Evolutionary conservation across 306 rosid genomes (phyloP).

Genomic region (Pterocarpus santalinus): DNA sequence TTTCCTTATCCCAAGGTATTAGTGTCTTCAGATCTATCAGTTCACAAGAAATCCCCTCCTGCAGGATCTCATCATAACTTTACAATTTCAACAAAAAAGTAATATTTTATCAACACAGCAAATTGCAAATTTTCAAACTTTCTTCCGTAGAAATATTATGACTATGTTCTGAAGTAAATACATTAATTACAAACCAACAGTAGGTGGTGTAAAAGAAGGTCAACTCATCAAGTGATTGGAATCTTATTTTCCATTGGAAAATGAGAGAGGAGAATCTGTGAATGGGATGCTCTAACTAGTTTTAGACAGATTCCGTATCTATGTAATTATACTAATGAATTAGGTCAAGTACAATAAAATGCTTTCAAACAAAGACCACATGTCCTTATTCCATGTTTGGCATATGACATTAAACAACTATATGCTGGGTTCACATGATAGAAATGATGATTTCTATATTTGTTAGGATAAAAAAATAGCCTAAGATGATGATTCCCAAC

Average conservation of each 20-base stretch:
- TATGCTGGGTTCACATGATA: neutral
- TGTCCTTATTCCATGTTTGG: neutral
- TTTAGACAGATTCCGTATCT: slow-evolving; percentile 1
- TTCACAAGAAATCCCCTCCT: slow-evolving; percentile 98
- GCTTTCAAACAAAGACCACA: neutral
- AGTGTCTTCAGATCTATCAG: slow-evolving; percentile 91
- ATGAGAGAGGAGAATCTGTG: neutral
- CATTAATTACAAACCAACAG: neutral
- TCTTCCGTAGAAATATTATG: neutral
- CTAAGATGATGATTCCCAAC: neutral
- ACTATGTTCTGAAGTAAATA: neutral
- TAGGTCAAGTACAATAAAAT: neutral
- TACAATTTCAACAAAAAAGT: slow-evolving; percentile 12
- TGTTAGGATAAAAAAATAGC: neutral
- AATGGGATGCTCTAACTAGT: slow-evolving; percentile 17
- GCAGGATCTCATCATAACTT: slow-evolving; percentile 45
- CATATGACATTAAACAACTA: neutral
- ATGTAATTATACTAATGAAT: neutral
- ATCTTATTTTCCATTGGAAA: slow-evolving; percentile 2
- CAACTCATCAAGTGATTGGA: slow-evolving; percentile 1
- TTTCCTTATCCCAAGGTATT: slow-evolving; percentile 97
- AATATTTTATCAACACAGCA: neutral
- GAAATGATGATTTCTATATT: neutral
- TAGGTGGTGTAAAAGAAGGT: neutral
- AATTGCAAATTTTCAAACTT: slow-evolving; percentile 1